Evolutionary conservation across 345 rosid species (phyloP).

Genomic region (Aurinia saxatilis): DNA sequence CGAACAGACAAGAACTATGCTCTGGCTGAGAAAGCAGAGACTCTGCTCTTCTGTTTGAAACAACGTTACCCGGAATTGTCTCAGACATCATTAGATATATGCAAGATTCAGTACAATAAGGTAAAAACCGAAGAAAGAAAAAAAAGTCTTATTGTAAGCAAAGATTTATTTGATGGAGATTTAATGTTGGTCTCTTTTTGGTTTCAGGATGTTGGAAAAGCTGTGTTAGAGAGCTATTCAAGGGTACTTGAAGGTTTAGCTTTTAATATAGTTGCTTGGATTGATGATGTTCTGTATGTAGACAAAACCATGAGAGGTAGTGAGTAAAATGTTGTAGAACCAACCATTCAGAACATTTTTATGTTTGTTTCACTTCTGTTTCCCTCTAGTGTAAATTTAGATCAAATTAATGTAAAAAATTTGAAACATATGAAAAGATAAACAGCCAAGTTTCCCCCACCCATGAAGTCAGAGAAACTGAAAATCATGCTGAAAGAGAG

Average conservation of each 20-base stretch:
- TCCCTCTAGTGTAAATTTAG: background rate
- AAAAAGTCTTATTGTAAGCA: too few species aligned
- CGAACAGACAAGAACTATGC: slow-evolving; percentile 83
- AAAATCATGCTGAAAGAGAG: background rate
- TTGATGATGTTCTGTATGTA: slow-evolving; percentile 65
- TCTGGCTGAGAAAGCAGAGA: slow-evolving; percentile 85
- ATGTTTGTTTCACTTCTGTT: background rate
- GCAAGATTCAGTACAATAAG: slow-evolving; percentile 75
- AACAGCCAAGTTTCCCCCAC: too few species aligned
- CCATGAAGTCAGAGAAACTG: background rate
- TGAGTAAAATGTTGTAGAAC: background rate
- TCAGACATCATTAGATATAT: slow-evolving; percentile 77
- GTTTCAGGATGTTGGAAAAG: slow-evolving; percentile 78
- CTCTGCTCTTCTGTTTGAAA: slow-evolving; percentile 71
- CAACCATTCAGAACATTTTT: background rate
- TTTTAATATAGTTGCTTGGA: slow-evolving; percentile 76
- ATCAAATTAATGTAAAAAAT: background rate
- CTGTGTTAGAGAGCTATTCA: slow-evolving; percentile 74
- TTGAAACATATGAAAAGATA: too few species aligned
- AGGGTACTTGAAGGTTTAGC: slow-evolving; percentile 81
- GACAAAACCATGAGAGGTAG: slow-evolving; percentile 42
- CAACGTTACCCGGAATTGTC: slow-evolving; percentile 75
- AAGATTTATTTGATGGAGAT: background rate
- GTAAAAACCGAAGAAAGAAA: slow-evolving; percentile 14
- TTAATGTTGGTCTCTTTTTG: background rate